These are phyloP conservation scores for Escovopsis weberi DNA, from an alignment of 2,329 filamentous ascomycete species.

Conservation along the genomic window DNA sequence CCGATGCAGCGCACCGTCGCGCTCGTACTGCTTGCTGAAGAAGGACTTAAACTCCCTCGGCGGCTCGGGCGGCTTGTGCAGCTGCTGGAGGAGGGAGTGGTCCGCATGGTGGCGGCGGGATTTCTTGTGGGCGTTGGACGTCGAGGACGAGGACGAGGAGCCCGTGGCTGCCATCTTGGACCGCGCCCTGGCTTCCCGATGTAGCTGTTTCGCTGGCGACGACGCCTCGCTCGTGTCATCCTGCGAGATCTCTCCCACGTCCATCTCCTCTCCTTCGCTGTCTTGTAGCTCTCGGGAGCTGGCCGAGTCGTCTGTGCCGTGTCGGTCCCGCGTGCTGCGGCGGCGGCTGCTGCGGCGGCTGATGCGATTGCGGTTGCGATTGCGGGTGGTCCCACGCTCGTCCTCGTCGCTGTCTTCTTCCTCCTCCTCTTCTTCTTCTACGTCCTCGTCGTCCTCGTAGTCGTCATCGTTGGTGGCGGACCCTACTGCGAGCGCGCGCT, in stretches of 20 bases:
- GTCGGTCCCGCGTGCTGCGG: conserved; percentile 8
- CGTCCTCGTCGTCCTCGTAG: conserved; percentile 21
- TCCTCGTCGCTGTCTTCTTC: conserved; percentile 23
- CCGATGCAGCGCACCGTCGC: conserved; percentile 64
- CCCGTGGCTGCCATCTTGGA: conserved; percentile 27
- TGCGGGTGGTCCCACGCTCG: conserved; percentile 6
- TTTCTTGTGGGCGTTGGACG: conserved; percentile 14
- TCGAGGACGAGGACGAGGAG: conserved; percentile 8
- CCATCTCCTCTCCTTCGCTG: conserved; percentile 22
- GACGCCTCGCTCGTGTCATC: conserved; percentile 38
- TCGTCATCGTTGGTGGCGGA: conserved; percentile 12
- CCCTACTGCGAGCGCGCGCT: conserved; percentile 32
- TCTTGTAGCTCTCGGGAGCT: conserved; percentile 9
- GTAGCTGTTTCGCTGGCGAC: conserved; percentile 52
- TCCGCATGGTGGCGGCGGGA: conserved; percentile 2
- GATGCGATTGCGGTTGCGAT: background rate
- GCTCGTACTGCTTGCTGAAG: conserved; percentile 64
- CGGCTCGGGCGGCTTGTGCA: conserved; percentile 20
- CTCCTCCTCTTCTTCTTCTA: conserved; percentile 15
- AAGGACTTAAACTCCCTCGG: conserved; percentile 68
- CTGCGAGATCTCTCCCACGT: conserved; percentile 24
- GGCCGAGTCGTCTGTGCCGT: conserved; percentile 17
- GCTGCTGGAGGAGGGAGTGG: too few relatives aligned
- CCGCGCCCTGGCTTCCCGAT: conserved; percentile 51
- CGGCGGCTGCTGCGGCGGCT: too few relatives aligned